Conservation (phyloP, 192 early-diverging fungal genomes). For the Kickxella alabastrina region DNA sequence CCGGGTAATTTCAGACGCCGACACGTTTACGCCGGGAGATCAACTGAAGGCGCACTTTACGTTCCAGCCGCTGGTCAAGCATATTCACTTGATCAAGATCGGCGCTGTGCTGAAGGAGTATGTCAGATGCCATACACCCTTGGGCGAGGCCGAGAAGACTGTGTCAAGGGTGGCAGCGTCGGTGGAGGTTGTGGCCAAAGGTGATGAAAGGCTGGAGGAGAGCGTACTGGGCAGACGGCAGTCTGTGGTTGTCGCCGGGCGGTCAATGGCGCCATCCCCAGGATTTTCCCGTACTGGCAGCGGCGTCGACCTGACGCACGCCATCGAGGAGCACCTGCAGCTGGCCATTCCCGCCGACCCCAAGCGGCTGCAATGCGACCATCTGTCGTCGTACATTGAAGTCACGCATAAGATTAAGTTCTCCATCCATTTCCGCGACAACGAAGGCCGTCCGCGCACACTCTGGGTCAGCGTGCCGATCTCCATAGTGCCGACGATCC, state of each 20-base stretch:
- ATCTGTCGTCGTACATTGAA: constrained; percentile 44
- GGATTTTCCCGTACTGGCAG: background rate
- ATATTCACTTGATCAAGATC: constrained; percentile 34
- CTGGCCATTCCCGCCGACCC: constrained; percentile 29
- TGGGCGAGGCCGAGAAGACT: constrained; percentile 41
- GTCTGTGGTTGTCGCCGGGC: no score
- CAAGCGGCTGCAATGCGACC: constrained; percentile 45
- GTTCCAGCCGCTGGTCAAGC: constrained; percentile 50
- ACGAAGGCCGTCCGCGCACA: constrained; percentile 26
- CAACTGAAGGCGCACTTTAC: constrained; percentile 21
- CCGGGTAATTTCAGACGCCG: constrained; percentile 25
- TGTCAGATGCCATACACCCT: constrained; percentile 41
- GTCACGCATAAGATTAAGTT: constrained; percentile 50
- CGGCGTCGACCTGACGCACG: constrained; percentile 36
- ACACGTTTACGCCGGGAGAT: constrained; percentile 44
- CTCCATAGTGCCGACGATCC: constrained; percentile 40
- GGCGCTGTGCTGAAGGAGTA: constrained; percentile 50
- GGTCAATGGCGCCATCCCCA: constrained; percentile 3
- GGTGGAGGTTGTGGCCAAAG: constrained; percentile 16
- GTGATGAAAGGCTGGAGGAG: background rate
- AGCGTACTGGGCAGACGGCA: background rate
- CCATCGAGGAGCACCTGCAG: constrained; percentile 24
- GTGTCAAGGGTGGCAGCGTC: constrained; percentile 36
- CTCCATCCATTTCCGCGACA: constrained; percentile 43
- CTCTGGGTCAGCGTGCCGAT: constrained; percentile 50